Evolutionary conservation across 345 rosid genomes (phyloP).

Genomic region (Microthlaspi erraticum): DNA sequence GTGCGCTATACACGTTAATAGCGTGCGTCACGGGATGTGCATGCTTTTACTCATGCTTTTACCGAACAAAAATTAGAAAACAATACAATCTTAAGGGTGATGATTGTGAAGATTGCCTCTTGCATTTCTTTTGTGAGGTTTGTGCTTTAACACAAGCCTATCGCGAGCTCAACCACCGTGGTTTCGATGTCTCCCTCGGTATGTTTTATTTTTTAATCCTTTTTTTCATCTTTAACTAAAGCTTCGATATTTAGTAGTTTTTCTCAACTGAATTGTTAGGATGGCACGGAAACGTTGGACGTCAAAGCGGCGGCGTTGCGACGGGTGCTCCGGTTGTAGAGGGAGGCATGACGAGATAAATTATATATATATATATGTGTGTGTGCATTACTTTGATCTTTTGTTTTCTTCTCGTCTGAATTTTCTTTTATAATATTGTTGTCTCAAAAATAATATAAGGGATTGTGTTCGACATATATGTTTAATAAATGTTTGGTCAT

Average conservation of each 20-base stretch:
- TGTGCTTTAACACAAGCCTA: constrained; percentile 73
- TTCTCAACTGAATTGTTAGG: background rate
- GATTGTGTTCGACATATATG: background rate
- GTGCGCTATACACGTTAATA: constrained; percentile 51
- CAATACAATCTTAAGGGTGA: constrained; percentile 57
- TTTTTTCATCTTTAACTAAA: background rate
- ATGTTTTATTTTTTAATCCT: background rate
- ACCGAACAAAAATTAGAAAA: constrained; percentile 65
- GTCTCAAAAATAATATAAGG: background rate
- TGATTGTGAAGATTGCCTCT: constrained; percentile 58
- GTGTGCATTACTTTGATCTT: background rate
- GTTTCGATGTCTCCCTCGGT: constrained; percentile 57
- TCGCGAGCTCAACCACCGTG: constrained; percentile 61
- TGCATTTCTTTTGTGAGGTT: constrained; percentile 61
- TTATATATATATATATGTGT: background rate
- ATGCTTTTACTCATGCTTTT: constrained; percentile 65
- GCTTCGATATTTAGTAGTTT: background rate
- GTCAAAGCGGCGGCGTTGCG: constrained; percentile 14
- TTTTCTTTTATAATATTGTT: background rate
- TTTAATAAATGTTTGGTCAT: too few species aligned
- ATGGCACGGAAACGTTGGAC: constrained; percentile 27
- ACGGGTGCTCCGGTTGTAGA: constrained; percentile 31
- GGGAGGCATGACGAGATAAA: constrained; percentile 31
- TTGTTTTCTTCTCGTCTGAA: background rate
- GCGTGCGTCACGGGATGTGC: constrained; percentile 50